Conservation (phyloP, 2,329 filamentous ascomycete species). For the Colletotrichum tabaci region DNA sequence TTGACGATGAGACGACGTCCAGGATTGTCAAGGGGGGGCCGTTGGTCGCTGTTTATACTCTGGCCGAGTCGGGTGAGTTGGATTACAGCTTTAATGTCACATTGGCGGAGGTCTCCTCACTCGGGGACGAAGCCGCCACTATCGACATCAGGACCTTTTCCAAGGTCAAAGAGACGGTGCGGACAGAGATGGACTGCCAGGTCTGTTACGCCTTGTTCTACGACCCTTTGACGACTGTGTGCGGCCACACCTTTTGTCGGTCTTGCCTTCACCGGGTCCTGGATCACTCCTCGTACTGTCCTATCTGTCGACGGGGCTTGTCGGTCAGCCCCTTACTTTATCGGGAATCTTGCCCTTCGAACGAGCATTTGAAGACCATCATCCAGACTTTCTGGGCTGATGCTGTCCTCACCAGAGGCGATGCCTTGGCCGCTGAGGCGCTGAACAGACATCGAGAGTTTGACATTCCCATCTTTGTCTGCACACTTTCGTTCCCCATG, state of each 20-base stretch:
- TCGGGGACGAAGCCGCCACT: conserved; percentile 46
- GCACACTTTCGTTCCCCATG: conserved; percentile 83
- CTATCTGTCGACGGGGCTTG: conserved; percentile 81
- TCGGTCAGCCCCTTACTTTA: conserved; percentile 62
- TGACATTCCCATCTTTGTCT: conserved; percentile 83
- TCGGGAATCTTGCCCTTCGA: conserved; percentile 64
- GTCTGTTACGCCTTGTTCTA: conserved; percentile 87
- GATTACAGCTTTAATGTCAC: conserved; percentile 68
- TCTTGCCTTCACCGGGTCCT: conserved; percentile 83
- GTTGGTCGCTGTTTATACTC: conserved; percentile 75
- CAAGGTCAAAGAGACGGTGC: conserved; percentile 72
- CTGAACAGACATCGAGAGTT: conserved; percentile 68
- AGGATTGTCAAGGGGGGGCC: conserved; percentile 68
- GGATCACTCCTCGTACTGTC: conserved; percentile 84
- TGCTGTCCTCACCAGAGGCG: conserved; percentile 70
- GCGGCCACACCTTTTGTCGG: conserved; percentile 92
- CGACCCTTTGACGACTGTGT: conserved; percentile 86
- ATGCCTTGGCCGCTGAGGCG: conserved; percentile 71
- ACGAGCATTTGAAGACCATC: conserved; percentile 74
- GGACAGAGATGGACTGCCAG: conserved; percentile 86
- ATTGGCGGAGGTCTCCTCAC: conserved; percentile 56
- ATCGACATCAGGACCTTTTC: conserved; percentile 58
- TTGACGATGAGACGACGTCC: conserved; percentile 51
- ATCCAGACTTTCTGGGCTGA: conserved; percentile 80
- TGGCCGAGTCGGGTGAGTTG: conserved; percentile 75